Percentiles rank a stretch among this genome's conserved stretches.
These are phyloP conservation scores for Globisporangium abappressorium DNA, from an alignment of 352 stramenopile genomes.

Conservation along the genomic window DNA sequence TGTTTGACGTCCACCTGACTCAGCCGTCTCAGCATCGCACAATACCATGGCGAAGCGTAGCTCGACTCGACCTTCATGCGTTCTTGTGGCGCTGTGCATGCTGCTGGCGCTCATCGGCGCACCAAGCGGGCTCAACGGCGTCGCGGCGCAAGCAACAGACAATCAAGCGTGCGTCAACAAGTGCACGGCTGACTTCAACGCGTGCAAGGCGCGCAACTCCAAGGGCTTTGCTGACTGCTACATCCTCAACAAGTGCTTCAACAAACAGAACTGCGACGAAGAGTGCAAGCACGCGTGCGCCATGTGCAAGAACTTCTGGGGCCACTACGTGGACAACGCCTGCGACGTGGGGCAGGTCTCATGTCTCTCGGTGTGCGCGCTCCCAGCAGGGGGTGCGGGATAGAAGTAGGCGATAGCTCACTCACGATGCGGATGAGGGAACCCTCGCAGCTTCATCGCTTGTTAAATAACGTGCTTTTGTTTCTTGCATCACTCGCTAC, in stretches of 20 bases:
- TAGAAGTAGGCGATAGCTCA: neutral
- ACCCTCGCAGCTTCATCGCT: neutral
- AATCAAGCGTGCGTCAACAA: neutral
- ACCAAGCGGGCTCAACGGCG: neutral
- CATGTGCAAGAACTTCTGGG: neutral
- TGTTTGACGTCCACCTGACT: neutral
- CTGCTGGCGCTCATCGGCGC: neutral
- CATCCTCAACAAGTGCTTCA: neutral
- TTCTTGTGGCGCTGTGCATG: neutral
- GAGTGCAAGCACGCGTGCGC: neutral
- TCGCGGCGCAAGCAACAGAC: neutral
- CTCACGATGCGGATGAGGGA: neutral
- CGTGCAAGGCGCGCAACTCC: neutral
- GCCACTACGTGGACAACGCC: neutral
- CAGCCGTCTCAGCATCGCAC: neutral
- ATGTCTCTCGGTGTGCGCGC: neutral
- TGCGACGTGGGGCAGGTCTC: neutral
- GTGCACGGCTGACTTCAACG: neutral
- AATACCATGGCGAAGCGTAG: neutral
- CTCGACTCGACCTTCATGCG: neutral
- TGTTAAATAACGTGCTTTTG: neutral
- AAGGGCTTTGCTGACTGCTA: neutral
- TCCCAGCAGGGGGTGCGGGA: neutral
- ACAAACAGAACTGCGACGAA: neutral
- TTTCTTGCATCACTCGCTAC: neutral